Conservation (phyloP, 2,329 filamentous ascomycete species). For the Nemania sp. region DNA sequence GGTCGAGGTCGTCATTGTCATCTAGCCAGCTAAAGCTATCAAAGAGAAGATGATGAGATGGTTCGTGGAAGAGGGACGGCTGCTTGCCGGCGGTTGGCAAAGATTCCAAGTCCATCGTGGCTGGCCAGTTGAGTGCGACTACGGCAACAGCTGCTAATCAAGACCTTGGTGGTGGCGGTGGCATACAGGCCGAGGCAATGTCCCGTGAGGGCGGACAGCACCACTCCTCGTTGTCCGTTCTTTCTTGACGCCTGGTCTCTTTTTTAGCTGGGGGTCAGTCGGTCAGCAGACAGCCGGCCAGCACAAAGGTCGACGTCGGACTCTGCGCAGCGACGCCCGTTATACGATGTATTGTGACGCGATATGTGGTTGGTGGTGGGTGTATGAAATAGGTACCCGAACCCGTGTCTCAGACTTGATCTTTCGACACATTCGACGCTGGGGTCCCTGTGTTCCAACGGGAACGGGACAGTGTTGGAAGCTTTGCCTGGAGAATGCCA, state of each 20-base stretch:
- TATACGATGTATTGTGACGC: not conserved
- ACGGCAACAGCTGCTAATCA: conserved; percentile 17
- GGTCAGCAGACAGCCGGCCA: conserved; percentile 37
- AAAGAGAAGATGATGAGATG: conserved; percentile 60
- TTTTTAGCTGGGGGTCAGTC: not conserved
- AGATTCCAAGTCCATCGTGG: conserved; percentile 37
- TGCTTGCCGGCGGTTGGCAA: conserved; percentile 33
- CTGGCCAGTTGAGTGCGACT: not conserved
- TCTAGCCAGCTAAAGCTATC: conserved; percentile 77
- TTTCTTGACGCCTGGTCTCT: not conserved
- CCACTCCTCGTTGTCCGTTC: conserved; percentile 47
- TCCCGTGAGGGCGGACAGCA: conserved; percentile 31
- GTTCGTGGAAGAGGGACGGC: conserved; percentile 30
- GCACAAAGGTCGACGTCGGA: conserved; percentile 10
- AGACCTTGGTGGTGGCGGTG: conserved; percentile 50
- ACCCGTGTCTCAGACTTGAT: conserved; percentile 7
- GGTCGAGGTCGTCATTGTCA: conserved; percentile 71
- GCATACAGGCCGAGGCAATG: conserved; percentile 43
- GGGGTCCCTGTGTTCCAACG: conserved; percentile 15
- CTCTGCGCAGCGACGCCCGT: not conserved
- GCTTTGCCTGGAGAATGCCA: conserved; percentile 20
- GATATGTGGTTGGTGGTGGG: not conserved
- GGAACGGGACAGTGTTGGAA: conserved; percentile 4
- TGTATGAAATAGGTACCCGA: not conserved
- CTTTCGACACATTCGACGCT: conserved; percentile 2